A percentile compares a stretch with the other conserved stretches of the same genome.
These are phyloP conservation scores for Ceratobasidium sp. DNA, from an alignment of 1,284 basidiomycete genomes.

Conservation along the genomic window DNA sequence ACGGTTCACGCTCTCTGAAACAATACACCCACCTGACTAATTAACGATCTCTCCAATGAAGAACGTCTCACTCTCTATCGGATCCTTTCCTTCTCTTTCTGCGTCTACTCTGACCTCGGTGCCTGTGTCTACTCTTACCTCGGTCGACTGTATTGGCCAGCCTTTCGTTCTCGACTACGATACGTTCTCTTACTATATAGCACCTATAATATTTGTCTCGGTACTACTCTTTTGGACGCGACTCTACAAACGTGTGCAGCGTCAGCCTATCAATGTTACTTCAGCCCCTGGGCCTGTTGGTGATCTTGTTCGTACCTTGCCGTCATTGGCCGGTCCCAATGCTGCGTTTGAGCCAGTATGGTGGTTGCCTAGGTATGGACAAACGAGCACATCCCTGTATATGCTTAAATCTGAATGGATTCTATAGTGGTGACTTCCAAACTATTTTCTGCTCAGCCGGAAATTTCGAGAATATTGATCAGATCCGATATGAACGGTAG, in stretches of 20 bases:
- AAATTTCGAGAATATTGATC: slow-evolving; percentile 57
- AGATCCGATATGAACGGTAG: slow-evolving; percentile 57
- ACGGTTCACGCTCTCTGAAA: slow-evolving; percentile 30
- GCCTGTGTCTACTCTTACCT: slow-evolving; percentile 5
- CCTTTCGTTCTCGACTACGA: slow-evolving; percentile 18
- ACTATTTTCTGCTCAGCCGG: slow-evolving; percentile 57
- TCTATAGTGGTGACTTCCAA: slow-evolving; percentile 56
- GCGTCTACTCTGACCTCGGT: neutral
- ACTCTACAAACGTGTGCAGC: neutral
- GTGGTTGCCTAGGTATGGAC: slow-evolving; percentile 42
- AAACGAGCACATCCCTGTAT: too few species aligned
- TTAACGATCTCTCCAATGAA: slow-evolving; percentile 21
- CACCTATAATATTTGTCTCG: neutral
- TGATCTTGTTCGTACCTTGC: slow-evolving; percentile 19
- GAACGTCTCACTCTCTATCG: slow-evolving; percentile 27
- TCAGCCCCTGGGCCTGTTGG: slow-evolving; percentile 17
- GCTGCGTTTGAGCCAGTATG: slow-evolving; percentile 35
- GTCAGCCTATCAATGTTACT: slow-evolving; percentile 31
- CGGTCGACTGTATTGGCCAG: slow-evolving; percentile 12
- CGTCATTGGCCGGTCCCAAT: slow-evolving; percentile 23
- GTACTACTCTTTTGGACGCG: slow-evolving; percentile 9
- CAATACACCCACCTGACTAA: neutral
- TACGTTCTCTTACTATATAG: slow-evolving; percentile 16
- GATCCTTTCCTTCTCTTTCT: slow-evolving; percentile 23
- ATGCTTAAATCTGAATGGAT: neutral